A percentile compares a stretch with the other conserved stretches of the same genome.
Conservation (phyloP, 108 stramenopile genomes). For the Nitzschia sp. region DNA sequence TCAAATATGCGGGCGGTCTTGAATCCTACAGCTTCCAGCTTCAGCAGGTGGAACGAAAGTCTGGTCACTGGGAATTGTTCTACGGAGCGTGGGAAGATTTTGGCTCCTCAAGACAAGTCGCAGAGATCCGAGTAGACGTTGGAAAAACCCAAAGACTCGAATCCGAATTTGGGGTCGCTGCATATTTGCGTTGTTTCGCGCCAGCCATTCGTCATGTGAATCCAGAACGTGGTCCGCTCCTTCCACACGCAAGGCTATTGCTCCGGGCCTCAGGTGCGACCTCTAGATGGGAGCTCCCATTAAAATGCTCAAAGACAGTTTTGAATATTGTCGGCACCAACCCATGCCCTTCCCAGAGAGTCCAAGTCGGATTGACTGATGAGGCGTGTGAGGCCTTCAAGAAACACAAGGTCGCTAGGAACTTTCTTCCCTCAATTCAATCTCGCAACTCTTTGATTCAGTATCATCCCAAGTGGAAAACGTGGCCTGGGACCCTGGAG, state of each 20-base stretch:
- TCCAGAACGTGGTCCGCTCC: constrained; percentile 42
- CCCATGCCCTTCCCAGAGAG: constrained; percentile 21
- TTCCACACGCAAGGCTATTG: constrained; percentile 40
- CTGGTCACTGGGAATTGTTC: constrained; percentile 45
- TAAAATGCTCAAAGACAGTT: constrained; percentile 3
- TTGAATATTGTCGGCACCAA: constrained; percentile 24
- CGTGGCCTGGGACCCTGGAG: constrained; percentile 55
- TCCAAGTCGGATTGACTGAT: constrained; percentile 25
- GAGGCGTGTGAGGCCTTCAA: constrained; percentile 17
- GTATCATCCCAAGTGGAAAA: constrained; percentile 57
- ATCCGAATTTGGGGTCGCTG: constrained; percentile 37
- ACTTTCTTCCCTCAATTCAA: constrained; percentile 27
- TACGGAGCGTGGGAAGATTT: constrained; percentile 59
- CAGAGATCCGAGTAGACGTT: constrained; percentile 45
- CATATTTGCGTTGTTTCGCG: constrained; percentile 46
- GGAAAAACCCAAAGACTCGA: constrained; percentile 35
- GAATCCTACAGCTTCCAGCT: constrained; percentile 53
- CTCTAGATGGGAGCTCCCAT: constrained; percentile 35
- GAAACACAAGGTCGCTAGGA: constrained; percentile 20
- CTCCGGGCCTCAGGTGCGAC: constrained; percentile 9
- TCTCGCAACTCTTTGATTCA: constrained; percentile 40
- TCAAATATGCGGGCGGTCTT: constrained; percentile 39
- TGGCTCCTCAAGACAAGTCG: constrained; percentile 48
- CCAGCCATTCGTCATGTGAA: constrained; percentile 52
- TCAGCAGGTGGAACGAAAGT: constrained; percentile 47